Conservation (phyloP, 108 stramenopile genomes). For the Nitzschia sp. region DNA sequence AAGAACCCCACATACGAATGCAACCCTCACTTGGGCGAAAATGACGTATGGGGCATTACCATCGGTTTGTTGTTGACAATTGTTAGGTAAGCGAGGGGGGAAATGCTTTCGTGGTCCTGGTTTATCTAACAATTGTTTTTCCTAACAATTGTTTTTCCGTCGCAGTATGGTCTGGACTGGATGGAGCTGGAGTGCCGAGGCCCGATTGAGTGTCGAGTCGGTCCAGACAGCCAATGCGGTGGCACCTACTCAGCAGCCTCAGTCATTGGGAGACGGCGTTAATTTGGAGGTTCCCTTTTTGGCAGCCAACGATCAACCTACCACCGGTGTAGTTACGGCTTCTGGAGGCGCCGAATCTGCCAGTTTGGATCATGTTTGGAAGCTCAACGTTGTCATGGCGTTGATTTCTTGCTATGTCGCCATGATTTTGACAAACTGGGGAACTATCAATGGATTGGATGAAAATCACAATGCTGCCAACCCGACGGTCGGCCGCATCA, state of each 20-base stretch:
- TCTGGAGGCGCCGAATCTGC: conserved; percentile 25
- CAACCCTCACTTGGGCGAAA: conserved; percentile 82
- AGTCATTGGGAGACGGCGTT: conserved; percentile 2
- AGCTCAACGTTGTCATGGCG: conserved; percentile 87
- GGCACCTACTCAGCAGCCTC: not conserved
- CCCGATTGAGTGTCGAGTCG: conserved; percentile 41
- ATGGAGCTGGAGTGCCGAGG: conserved; percentile 61
- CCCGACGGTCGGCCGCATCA: conserved; percentile 79
- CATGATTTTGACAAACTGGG: conserved; percentile 95
- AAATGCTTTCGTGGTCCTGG: too few species aligned
- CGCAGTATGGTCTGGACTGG: conserved; percentile 89
- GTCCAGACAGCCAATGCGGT: conserved; percentile 42
- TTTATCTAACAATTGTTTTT: too few species aligned
- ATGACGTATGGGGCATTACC: conserved; percentile 70
- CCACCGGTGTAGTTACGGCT: conserved; percentile 65
- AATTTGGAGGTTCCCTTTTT: conserved; percentile 81
- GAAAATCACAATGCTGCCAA: conserved; percentile 72
- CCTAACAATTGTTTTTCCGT: too few species aligned
- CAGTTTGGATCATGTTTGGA: conserved; percentile 61
- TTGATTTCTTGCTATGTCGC: conserved; percentile 84
- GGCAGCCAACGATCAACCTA: conserved; percentile 62
- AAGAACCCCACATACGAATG: conserved; percentile 78
- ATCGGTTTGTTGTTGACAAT: conserved; percentile 81
- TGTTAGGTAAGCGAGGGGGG: too few species aligned
- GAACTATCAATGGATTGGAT: conserved; percentile 63